Evolutionary conservation across 2,329 filamentous ascomycete genomes (phyloP).

Genomic region (Fusarium oxysporum): DNA sequence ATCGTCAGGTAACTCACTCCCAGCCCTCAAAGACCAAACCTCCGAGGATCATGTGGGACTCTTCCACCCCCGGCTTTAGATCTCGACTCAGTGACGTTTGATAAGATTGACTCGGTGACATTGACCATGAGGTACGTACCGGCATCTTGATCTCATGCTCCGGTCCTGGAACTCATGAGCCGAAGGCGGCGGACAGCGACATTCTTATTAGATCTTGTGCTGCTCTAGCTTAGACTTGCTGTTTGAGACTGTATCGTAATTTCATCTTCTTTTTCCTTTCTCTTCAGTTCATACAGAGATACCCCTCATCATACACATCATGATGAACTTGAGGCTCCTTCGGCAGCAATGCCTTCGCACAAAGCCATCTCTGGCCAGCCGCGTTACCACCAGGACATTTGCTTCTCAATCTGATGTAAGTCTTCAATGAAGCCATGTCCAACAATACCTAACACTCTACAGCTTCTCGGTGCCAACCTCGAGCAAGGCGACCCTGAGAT

Average conservation of each 20-base stretch:
- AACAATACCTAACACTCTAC: conserved; percentile 6
- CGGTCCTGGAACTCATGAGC: conserved; percentile 37
- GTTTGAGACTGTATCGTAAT: not conserved
- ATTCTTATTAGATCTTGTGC: conserved; percentile 35
- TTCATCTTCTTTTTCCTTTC: not conserved
- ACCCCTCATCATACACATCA: conserved; percentile 24
- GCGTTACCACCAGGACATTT: conserved; percentile 34
- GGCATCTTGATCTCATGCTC: conserved; percentile 13
- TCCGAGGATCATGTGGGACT: conserved; percentile 23
- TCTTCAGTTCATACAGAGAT: not conserved
- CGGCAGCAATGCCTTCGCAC: conserved; percentile 42
- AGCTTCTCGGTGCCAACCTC: conserved; percentile 82
- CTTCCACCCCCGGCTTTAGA: conserved; percentile 3
- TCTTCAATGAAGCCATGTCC: rapidly evolving
- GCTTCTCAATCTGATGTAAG: conserved; percentile 42
- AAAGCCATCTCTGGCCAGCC: conserved; percentile 39
- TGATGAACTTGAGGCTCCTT: conserved; percentile 42
- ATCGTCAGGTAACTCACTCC: conserved; percentile 28
- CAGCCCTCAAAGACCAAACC: conserved; percentile 15
- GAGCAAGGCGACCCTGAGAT: conserved; percentile 85
- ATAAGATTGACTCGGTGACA: conserved; percentile 38
- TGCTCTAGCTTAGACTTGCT: conserved; percentile 16
- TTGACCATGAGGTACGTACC: conserved; percentile 21
- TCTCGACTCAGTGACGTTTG: conserved; percentile 38
- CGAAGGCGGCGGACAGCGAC: conserved; percentile 21